These are phyloP conservation scores for Phytopythium litorale DNA, from an alignment of 352 stramenopile species.

Conservation along the genomic window DNA sequence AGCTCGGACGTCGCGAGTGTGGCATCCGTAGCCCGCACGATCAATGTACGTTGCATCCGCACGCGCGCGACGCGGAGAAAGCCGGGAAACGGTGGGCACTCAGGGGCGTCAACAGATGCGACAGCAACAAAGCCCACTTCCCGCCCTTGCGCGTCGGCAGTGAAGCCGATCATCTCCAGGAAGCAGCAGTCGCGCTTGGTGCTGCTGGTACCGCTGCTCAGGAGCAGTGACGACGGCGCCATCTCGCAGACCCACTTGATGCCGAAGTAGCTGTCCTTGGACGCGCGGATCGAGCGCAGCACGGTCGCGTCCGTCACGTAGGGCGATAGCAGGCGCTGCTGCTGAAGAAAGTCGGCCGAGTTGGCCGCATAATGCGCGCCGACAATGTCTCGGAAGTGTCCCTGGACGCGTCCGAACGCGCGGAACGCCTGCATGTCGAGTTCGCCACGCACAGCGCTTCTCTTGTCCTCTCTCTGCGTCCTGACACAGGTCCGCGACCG, in stretches of 20 bases:
- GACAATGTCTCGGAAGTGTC: conserved; percentile 45
- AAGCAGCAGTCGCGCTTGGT: conserved; percentile 40
- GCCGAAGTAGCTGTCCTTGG: conserved; percentile 38
- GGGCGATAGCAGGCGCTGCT: conserved; percentile 44
- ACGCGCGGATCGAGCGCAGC: conserved; percentile 24
- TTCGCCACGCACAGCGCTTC: conserved; percentile 5
- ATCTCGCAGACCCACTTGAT: conserved; percentile 46
- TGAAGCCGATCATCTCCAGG: conserved; percentile 49
- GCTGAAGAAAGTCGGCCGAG: conserved; percentile 32
- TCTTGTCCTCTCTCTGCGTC: conserved; percentile 1
- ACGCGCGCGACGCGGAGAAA: conserved; percentile 32
- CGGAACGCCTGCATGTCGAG: conserved; percentile 33
- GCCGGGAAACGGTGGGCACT: conserved; percentile 31
- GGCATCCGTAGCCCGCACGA: conserved; percentile 26
- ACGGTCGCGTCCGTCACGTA: conserved; percentile 36
- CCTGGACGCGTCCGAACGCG: conserved; percentile 44
- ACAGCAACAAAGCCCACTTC: conserved; percentile 38
- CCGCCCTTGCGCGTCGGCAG: conserved; percentile 24
- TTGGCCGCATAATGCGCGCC: conserved; percentile 32
- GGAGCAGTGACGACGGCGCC: conserved; percentile 14
- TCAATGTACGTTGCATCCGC: conserved; percentile 43
- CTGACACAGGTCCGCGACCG: neutral
- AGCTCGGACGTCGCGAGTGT: conserved; percentile 35
- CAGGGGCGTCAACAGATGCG: conserved; percentile 37
- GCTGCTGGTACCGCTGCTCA: conserved; percentile 5